Conservation (phyloP, 768 basidiomycete genomes). For the Russula abietina region DNA sequence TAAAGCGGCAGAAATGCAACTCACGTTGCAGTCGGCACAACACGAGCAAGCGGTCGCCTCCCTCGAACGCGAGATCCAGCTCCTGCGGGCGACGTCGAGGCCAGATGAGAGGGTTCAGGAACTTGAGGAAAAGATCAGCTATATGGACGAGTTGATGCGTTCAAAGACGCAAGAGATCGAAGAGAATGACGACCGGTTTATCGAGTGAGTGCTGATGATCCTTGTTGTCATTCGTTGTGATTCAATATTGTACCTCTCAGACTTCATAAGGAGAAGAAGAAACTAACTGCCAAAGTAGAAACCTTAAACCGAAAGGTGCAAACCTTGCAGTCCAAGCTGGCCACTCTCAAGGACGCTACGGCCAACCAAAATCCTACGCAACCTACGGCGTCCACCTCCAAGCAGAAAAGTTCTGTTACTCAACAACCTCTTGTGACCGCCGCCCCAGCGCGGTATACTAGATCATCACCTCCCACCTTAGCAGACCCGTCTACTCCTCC, state of each 20-base stretch:
- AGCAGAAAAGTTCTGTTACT: slow-evolving; percentile 17
- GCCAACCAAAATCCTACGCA: slow-evolving; percentile 18
- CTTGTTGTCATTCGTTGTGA: not conserved
- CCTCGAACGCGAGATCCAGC: slow-evolving; percentile 51
- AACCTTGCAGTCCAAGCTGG: slow-evolving; percentile 60
- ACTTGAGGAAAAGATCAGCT: slow-evolving; percentile 61
- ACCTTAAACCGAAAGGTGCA: slow-evolving; percentile 67
- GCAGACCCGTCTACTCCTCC: slow-evolving; percentile 1
- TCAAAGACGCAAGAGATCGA: slow-evolving; percentile 74
- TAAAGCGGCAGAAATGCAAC: slow-evolving; percentile 59
- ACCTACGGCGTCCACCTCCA: slow-evolving; percentile 24
- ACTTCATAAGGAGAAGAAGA: slow-evolving; percentile 77
- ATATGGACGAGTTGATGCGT: slow-evolving; percentile 69
- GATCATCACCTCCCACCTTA: slow-evolving; percentile 13
- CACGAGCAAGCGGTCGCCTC: slow-evolving; percentile 58
- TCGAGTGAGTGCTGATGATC: slow-evolving; percentile 53
- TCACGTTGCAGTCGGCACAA: slow-evolving; percentile 58
- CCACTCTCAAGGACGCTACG: slow-evolving; percentile 43
- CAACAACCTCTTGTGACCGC: slow-evolving; percentile 5
- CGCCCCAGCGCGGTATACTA: slow-evolving; percentile 19
- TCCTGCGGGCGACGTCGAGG: slow-evolving; percentile 48
- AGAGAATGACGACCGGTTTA: slow-evolving; percentile 73
- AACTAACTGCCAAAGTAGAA: slow-evolving; percentile 62
- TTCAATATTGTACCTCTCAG: slow-evolving; percentile 34
- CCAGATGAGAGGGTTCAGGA: slow-evolving; percentile 51